A percentile compares a stretch with the other conserved stretches of the same genome.
These are phyloP conservation scores for Tulasnella sp. DNA, from an alignment of 768 basidiomycete species.

Conservation along the genomic window DNA sequence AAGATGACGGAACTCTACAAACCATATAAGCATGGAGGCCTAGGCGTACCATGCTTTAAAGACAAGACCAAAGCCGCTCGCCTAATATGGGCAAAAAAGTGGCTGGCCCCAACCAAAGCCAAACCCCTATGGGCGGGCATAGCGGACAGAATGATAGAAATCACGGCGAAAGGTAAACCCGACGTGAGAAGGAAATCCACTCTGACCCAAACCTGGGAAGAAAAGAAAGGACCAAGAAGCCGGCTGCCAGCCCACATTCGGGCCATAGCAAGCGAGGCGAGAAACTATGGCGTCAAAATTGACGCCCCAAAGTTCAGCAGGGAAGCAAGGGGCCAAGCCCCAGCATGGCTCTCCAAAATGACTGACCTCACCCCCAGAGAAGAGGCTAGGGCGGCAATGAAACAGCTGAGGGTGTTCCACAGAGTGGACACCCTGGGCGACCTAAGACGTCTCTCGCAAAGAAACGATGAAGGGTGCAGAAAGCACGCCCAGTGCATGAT, in stretches of 20 bases:
- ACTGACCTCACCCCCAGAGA: too few relatives aligned
- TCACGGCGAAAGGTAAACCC: not conserved
- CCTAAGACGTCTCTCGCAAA: too few relatives aligned
- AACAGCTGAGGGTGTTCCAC: not conserved
- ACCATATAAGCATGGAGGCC: not conserved
- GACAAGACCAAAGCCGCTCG: not conserved
- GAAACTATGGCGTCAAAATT: not conserved
- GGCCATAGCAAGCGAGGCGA: not conserved
- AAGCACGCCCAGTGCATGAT: too few relatives aligned
- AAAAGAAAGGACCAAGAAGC: not conserved
- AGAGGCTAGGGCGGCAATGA: not conserved
- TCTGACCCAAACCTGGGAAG: not conserved
- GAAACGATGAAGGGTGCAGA: too few relatives aligned
- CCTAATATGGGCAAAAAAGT: constrained; percentile 2
- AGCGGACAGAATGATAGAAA: not conserved
- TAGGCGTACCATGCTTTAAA: not conserved
- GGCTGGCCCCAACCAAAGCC: not conserved
- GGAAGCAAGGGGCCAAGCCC: not conserved
- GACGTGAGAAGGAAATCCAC: not conserved
- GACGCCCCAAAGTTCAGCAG: not conserved
- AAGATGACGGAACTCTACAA: constrained; percentile 15
- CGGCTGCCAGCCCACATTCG: not conserved
- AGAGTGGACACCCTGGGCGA: too few relatives aligned
- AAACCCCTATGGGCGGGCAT: not conserved
- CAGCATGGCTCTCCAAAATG: not conserved